Base-by-base conservation (phyloP, 2,329 filamentous ascomycete genomes). In the Cercospora brassicicola region DNA sequence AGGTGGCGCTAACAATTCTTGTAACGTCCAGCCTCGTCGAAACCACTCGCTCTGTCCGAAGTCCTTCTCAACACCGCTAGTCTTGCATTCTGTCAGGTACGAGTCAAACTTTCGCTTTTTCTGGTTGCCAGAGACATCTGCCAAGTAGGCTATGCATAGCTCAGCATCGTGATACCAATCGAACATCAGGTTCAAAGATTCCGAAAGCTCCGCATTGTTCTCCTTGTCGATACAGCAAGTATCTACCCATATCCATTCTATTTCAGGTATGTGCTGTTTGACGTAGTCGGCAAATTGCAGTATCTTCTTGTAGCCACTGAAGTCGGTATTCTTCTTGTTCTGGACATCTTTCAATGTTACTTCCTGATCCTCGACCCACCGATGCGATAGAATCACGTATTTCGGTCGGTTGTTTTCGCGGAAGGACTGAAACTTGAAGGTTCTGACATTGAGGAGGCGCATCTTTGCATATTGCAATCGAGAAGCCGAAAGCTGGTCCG, bases 101-200 rank as follows among this genome's bases (percentile, higher is more conserved):
- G n/a, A n/a, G n/a, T n/a, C n/a, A n/a, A n/a, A n/a, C 18, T 20
- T 20, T 20, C 18, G 18, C 1, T 20, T 20, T 20, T 20, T 20
- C 18, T n/a, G n/a, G 18, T 20, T 20, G 18, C n/a, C n/a, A n/a
- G 18, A 20, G 18, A 72, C 71, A 55, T 70, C 69, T 39, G 60
- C n/a, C 23, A 73, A 39, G 33, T 73, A 73, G 3, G 59, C 70
- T 28, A 67, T 62, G 59, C 72, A 73, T 3, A 69, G 23, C 3
- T 61, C 65, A 18, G 71, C 69, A 8, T 66, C 39, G 45, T 39
- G 45, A 20, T 73, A 73, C 69, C 66, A 73, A 13, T 18, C 18
- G 56, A 68, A 73, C 72, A 72, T 74, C 7, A 59, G 65, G 53
- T 73, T 73, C 62, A 72, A 67, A 0, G 72, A 65, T 63, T 72